Evolutionary conservation across 2,329 filamentous ascomycete species (phyloP).

Genomic region (Epichloe hybrida): DNA sequence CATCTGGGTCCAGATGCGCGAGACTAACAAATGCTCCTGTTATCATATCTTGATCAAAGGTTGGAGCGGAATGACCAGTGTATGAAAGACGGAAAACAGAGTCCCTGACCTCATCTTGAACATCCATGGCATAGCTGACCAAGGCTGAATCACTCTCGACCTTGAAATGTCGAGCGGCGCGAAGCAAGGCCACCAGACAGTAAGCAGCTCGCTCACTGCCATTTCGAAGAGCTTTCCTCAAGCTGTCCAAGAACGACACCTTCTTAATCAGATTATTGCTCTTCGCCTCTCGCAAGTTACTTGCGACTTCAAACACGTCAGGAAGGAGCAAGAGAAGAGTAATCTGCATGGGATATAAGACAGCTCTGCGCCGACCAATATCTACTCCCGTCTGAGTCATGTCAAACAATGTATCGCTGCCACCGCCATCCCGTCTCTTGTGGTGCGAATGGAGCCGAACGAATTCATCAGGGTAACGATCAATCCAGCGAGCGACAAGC

Average conservation of each 20-base stretch:
- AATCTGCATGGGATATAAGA: conserved; percentile 50
- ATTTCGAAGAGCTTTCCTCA: conserved; percentile 50
- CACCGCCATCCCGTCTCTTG: conserved; percentile 48
- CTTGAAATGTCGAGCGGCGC: conserved; percentile 50
- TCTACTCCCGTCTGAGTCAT: conserved; percentile 52
- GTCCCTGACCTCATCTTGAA: conserved; percentile 55
- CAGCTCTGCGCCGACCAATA: conserved; percentile 37
- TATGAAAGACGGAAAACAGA: conserved; percentile 46
- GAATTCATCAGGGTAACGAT: conserved; percentile 51
- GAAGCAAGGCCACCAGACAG: conserved; percentile 48
- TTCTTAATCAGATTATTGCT: conserved; percentile 51
- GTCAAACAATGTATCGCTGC: conserved; percentile 55
- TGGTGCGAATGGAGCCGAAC: conserved; percentile 47
- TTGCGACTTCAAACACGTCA: conserved; percentile 57
- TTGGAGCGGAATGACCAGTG: conserved; percentile 30
- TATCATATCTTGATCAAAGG: conserved; percentile 50
- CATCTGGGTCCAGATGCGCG: conserved; percentile 46
- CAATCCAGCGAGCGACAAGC: conserved; percentile 52
- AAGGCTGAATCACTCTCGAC: conserved; percentile 48
- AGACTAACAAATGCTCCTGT: conserved; percentile 54
- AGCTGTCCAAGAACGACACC: conserved; percentile 47
- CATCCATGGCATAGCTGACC: conserved; percentile 54
- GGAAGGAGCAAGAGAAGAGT: conserved; percentile 49
- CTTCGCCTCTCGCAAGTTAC: conserved; percentile 51
- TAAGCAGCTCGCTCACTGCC: conserved; percentile 54